These are phyloP conservation scores for Auricularia auricula-judae DNA, from an alignment of 768 basidiomycete species.

Conservation along the genomic window DNA sequence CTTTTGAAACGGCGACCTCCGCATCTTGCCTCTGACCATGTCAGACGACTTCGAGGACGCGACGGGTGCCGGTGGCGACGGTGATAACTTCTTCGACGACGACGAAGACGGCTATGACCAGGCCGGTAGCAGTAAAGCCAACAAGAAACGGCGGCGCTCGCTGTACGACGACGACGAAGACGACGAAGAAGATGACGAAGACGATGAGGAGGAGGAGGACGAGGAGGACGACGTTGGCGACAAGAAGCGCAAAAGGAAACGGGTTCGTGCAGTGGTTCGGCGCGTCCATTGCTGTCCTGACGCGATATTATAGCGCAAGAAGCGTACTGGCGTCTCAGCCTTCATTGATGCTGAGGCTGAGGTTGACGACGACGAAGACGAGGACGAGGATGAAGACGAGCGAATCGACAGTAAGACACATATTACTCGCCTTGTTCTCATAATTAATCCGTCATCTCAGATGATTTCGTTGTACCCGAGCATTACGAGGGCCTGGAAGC, in stretches of 20 bases:
- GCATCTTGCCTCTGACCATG: background rate
- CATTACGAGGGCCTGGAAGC: background rate
- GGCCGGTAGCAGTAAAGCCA: background rate
- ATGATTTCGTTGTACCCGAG: background rate
- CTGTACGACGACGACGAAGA: conserved; percentile 29
- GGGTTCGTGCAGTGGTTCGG: conserved; percentile 10
- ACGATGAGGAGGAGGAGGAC: conserved; percentile 48
- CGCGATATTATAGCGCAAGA: conserved; percentile 37
- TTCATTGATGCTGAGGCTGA: conserved; percentile 96
- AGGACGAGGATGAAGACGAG: conserved; percentile 80
- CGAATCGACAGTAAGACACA: conserved; percentile 32
- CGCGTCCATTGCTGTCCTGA: background rate
- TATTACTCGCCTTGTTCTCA: background rate
- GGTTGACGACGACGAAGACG: conserved; percentile 95
- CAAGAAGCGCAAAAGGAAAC: conserved; percentile 42
- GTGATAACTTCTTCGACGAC: conserved; percentile 9
- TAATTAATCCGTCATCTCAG: background rate
- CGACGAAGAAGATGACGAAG: conserved; percentile 44
- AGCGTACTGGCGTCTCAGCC: conserved; percentile 45
- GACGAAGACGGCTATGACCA: conserved; percentile 5
- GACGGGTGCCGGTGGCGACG: background rate
- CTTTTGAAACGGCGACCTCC: background rate
- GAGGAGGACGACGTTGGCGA: conserved; percentile 26
- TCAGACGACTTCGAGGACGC: conserved; percentile 1
- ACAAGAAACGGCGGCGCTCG: conserved; percentile 13